Base-by-base conservation (phyloP, 805 yeast species). In the Yamadazyma sp. region DNA sequence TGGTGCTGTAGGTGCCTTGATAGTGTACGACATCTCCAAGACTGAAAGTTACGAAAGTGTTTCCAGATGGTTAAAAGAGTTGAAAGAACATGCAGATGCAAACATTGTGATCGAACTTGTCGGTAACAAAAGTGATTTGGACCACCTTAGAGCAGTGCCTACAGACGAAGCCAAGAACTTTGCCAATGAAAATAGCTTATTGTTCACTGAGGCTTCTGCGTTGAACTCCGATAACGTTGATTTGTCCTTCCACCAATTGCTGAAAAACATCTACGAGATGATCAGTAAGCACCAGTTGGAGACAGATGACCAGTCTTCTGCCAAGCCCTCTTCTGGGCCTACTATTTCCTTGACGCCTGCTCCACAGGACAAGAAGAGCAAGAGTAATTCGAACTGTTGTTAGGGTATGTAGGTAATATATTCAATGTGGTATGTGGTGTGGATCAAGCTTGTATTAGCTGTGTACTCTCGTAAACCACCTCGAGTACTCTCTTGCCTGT, bases 1-100 rank as follows among this genome's bases (percentile, higher is more conserved):
- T 59, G 99, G 98, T 28, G 98, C 99, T 1, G 96, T 90, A 38
- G 99, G 99, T 43, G 98, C 98, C 3, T 74, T 91, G 54, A 84
- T 91, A 41, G 95, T 91, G 47, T 91, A 91, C 65, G 99, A 91
- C 67, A 91, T 91, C 54, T 80, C 96, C 43, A 91, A 91, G 70
- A 77, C 90, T 10, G 89, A 83, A 55, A 77, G 88, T 36, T 89
- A 88, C 62, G 95, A 85, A 59, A 78, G 82, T 47, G 89, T 90
- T 45, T 77, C 83, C 28, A 83, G 88, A 60, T 90, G 96, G 93
- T 64, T 93, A 64, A 82, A 90, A 64, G 91, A 91, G 68, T 74
- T 93, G 71, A 77, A 83, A 71, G 88, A 84, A 68, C 82, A 93
- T 68, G 98, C 93, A 28, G 86, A 90, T 65, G 89, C 95, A 44